These are phyloP conservation scores for Anthracocystis panici-leucophaei DNA, from an alignment of 1,284 basidiomycete genomes.

Conservation along the genomic window DNA sequence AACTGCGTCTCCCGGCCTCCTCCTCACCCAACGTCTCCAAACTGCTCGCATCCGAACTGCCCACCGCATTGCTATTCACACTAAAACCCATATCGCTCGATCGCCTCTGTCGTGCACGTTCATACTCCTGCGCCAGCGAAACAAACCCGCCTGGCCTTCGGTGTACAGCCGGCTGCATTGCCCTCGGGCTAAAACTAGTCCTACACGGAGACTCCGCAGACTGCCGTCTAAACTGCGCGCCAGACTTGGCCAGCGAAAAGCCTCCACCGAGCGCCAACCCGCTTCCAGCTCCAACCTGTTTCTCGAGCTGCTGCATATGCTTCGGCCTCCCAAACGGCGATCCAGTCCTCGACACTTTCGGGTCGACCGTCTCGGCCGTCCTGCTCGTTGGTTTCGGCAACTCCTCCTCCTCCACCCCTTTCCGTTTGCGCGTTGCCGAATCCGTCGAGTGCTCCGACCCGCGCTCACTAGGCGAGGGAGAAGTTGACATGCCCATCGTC, in stretches of 20 bases:
- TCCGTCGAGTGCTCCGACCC: constrained; percentile 19
- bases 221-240: constrained; percentile 32
- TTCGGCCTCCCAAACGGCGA: constrained; percentile 32
- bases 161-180: constrained; percentile 34
- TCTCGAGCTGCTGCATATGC: constrained; percentile 42
- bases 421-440: constrained; percentile 35
- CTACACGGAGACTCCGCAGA: too few species aligned
- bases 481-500: constrained; percentile 44
- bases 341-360: constrained; percentile 26
- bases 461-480: constrained; percentile 36
- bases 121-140: constrained; percentile 49
- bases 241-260: constrained; percentile 48
- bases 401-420: constrained; percentile 23
- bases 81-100: constrained; percentile 35
- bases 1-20: too few species aligned
- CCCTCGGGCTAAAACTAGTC: too few species aligned
- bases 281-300: constrained; percentile 12
- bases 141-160: constrained; percentile 47
- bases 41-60: constrained; percentile 41
- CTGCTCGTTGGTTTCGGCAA: constrained; percentile 30
- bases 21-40: constrained; percentile 18
- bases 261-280: constrained; percentile 49
- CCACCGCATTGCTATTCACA: constrained; percentile 39
- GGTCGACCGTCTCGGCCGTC: constrained; percentile 21
- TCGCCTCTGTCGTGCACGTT: constrained; percentile 22